phyloP scores from a whole-genome alignment of 352 stramenopile genomes.

The Phytophthora melonis region DNA sequence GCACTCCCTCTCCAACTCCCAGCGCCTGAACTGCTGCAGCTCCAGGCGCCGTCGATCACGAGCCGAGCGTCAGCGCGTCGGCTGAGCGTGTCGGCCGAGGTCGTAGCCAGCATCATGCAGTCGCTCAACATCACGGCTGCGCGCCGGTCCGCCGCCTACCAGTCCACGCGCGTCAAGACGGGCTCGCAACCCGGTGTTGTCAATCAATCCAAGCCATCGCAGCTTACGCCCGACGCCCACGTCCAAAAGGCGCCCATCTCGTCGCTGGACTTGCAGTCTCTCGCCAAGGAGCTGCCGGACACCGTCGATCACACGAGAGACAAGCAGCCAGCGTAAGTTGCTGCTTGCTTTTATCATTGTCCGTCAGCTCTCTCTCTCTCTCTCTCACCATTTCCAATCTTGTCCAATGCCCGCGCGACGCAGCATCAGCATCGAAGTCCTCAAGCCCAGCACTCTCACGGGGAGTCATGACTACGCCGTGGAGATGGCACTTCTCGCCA shows the following conservation, averaged over 20 bases:
- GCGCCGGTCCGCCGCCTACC: slow-evolving; percentile 10
- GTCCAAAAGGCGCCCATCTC: slow-evolving; percentile 11
- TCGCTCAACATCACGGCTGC: slow-evolving; percentile 16
- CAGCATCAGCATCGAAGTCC: slow-evolving; percentile 34
- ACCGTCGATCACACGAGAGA: slow-evolving; percentile 9
- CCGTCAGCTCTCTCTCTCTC: background rate
- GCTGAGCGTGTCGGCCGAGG: slow-evolving; percentile 18
- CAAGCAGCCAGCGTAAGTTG: slow-evolving; percentile 27
- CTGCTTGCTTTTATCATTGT: background rate
- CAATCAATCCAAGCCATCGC: slow-evolving; percentile 27
- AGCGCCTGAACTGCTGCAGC: slow-evolving; percentile 17
- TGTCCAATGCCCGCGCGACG: background rate
- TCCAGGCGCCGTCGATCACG: slow-evolving; percentile 12
- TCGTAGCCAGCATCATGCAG: slow-evolving; percentile 29
- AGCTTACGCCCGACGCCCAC: background rate
- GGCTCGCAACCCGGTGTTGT: background rate
- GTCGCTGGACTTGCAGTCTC: slow-evolving; percentile 14
- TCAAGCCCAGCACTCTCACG: slow-evolving; percentile 31
- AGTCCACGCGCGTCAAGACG: slow-evolving; percentile 5
- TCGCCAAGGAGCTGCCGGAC: slow-evolving; percentile 9
- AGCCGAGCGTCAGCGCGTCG: slow-evolving; percentile 13
- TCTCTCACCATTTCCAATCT: slow-evolving; percentile 25
- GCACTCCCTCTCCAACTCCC: slow-evolving; percentile 24
- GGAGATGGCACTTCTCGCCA: slow-evolving; percentile 33
- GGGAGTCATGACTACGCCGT: slow-evolving; percentile 27